phyloP scores from a whole-genome alignment of 768 basidiomycete species.

The Clitopilus hobsonii region DNA sequence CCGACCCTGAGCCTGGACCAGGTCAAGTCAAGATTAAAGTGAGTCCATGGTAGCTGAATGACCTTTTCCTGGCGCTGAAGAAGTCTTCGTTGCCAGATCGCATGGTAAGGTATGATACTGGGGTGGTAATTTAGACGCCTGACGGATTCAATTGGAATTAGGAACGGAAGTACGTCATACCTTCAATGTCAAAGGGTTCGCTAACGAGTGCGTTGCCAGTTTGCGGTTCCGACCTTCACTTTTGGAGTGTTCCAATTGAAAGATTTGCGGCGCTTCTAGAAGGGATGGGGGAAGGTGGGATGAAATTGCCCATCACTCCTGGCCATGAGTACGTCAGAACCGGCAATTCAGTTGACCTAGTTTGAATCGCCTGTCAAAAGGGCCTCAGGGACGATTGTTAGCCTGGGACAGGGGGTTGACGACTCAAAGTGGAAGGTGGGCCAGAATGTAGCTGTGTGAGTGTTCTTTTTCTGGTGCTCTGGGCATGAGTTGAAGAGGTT shows the following conservation, averaged over 20 bases:
- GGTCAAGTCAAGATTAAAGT: slow-evolving; percentile 44
- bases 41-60: too few relatives aligned
- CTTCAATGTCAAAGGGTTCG: neutral
- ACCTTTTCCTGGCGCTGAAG: neutral
- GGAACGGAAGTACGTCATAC: slow-evolving; percentile 26
- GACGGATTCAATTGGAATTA: too few relatives aligned
- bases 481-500: neutral
- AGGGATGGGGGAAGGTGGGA: slow-evolving; percentile 32
- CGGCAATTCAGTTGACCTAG: too few relatives aligned
- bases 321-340: slow-evolving; percentile 38
- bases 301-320: slow-evolving; percentile 34
- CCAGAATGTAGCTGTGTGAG: slow-evolving; percentile 28
- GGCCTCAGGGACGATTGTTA: slow-evolving; percentile 30
- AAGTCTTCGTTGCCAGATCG: neutral
- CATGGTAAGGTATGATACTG: neutral
- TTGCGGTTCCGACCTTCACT: slow-evolving; percentile 46
- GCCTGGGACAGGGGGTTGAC: slow-evolving; percentile 28
- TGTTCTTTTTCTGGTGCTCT: slow-evolving; percentile 2
- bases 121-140: too few relatives aligned
- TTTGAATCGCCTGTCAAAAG: slow-evolving; percentile 7
- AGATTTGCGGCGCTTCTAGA: slow-evolving; percentile 24
- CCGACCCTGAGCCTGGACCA: slow-evolving; percentile 26
- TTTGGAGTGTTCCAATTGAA: slow-evolving; percentile 24
- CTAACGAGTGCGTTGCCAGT: slow-evolving; percentile 17
- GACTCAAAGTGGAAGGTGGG: slow-evolving; percentile 26